A percentile compares a stretch with the other conserved stretches of the same genome.
Conservation (phyloP, 2,329 filamentous ascomycete species). For the Penicillium sp. region DNA sequence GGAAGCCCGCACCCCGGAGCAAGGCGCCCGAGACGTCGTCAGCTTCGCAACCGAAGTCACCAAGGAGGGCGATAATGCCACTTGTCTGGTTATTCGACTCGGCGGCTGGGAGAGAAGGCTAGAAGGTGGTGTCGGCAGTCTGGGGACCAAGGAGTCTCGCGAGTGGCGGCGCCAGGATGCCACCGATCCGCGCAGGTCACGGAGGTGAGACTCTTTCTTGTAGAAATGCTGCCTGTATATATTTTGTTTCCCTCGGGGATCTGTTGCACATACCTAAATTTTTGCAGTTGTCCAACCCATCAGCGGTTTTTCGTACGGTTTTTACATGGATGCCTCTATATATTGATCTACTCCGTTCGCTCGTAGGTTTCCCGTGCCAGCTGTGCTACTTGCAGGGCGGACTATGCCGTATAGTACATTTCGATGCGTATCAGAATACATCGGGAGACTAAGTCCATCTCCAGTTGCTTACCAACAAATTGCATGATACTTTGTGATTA, state of each 20-base stretch:
- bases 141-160: constrained; percentile 88
- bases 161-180: constrained; percentile 80
- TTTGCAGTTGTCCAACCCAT: too few species aligned
- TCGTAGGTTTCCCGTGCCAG: too few species aligned
- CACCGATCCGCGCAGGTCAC: constrained; percentile 71
- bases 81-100: constrained; percentile 60
- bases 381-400: too few species aligned
- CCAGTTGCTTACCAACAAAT: too few species aligned
- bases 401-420: too few species aligned
- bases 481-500: too few species aligned
- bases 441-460: too few species aligned
- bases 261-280: constrained; percentile 16
- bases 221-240: constrained; percentile 21
- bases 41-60: constrained; percentile 85
- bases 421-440: too few species aligned
- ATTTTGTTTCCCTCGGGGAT: constrained; percentile 11
- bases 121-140: constrained; percentile 81
- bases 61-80: constrained; percentile 61
- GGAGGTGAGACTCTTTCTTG: constrained; percentile 38
- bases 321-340: too few species aligned
- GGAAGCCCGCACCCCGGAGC: constrained; percentile 85
- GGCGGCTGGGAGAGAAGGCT: constrained; percentile 62
- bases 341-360: too few species aligned
- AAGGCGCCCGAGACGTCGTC: constrained; percentile 75
- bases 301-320: too few species aligned